These are phyloP conservation scores for Wallacemonas collosoma DNA, from an alignment of 208 protist genomes.

Conservation along the genomic window DNA sequence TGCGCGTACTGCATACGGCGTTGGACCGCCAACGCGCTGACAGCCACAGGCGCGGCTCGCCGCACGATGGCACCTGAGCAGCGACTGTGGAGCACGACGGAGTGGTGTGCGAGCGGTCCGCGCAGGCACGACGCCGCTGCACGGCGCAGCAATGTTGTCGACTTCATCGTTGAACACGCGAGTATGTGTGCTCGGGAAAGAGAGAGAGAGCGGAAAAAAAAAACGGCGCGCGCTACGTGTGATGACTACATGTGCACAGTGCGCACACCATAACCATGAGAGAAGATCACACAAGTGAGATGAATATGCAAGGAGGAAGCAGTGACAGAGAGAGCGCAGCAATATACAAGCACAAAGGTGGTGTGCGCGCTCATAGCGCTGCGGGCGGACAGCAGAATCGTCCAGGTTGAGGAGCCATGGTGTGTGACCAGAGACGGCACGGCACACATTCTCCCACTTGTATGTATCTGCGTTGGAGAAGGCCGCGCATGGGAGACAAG, in stretches of 20 bases:
- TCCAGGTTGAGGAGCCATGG: too few relatives aligned
- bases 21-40: slow-evolving; percentile 24
- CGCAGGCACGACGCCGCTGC: slow-evolving; percentile 15
- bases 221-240: too few relatives aligned
- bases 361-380: too few relatives aligned
- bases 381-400: too few relatives aligned
- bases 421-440: too few relatives aligned
- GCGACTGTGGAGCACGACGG: slow-evolving; percentile 12
- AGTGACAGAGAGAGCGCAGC: too few relatives aligned
- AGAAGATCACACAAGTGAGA: too few relatives aligned
- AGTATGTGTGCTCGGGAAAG: too few relatives aligned
- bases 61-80: slow-evolving; percentile 16
- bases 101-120: background rate
- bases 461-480: background rate
- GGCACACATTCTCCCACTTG: background rate
- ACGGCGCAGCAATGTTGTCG: background rate
- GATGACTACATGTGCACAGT: too few relatives aligned
- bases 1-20: slow-evolving; percentile 78
- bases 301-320: too few relatives aligned
- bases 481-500: background rate
- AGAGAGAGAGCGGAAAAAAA: background rate
- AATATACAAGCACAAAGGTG: too few relatives aligned
- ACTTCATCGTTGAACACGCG: slow-evolving; percentile 4
- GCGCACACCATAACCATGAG: too few relatives aligned
- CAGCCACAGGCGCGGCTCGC: background rate